Evolutionary conservation across 2,329 filamentous ascomycete genomes (phyloP).

Genomic region (Cladosporium colombiae): DNA sequence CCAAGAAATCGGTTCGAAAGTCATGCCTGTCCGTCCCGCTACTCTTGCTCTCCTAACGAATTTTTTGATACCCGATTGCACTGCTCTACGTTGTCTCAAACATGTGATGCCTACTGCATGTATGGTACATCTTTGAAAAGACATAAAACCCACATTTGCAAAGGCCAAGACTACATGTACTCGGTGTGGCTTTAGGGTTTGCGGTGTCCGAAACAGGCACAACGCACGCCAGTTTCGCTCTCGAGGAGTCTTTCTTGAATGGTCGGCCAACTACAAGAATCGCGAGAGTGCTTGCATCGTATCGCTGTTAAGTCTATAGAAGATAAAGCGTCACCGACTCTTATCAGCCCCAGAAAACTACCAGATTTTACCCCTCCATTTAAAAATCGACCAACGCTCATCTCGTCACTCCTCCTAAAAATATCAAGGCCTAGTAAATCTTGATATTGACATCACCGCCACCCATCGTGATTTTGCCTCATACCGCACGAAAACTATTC

Average conservation of each 20-base stretch:
- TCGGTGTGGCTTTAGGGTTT: neutral
- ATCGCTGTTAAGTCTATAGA: too few relatives aligned
- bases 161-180: neutral
- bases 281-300: neutral
- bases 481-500: too few relatives aligned
- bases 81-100: neutral
- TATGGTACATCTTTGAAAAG: neutral
- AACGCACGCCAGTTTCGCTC: neutral
- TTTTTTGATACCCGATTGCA: conserved; percentile 18
- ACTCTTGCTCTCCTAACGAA: conserved; percentile 16
- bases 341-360: neutral
- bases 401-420: neutral
- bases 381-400: neutral
- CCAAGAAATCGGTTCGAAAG: conserved; percentile 21
- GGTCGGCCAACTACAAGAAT: neutral
- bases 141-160: neutral
- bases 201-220: neutral
- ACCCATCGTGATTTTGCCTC: too few relatives aligned
- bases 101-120: neutral
- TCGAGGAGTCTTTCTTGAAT: neutral
- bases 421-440: neutral
- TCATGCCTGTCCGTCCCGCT: conserved; percentile 18
- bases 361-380: conserved; percentile 10
- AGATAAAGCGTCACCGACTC: conserved; percentile 1
- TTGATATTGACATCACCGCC: neutral